Base-by-base conservation (phyloP, 2,329 filamentous ascomycete species). In the Ophiostoma piceae region DNA sequence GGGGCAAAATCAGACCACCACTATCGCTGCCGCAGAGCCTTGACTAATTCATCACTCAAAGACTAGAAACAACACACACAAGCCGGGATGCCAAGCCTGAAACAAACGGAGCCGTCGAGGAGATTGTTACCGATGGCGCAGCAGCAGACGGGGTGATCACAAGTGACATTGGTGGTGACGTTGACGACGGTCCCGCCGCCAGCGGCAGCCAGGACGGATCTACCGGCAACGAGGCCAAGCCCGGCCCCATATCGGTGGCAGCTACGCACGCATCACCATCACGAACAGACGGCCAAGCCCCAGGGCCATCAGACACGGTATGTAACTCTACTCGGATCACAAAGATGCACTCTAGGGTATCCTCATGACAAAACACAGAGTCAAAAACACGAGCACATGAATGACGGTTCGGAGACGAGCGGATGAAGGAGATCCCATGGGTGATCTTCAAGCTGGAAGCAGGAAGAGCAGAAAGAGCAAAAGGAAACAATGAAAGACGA, bases 31-130 rank as follows among this genome's bases (percentile, higher is more conserved):
- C 26, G 26, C 26, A 11, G 14, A 35, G n/a, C 35, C 9, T 66
- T 16, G 35, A 64, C 69, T 68, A 43, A 70, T 62, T 3, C 12
- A 69, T 74, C 73, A 19, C 67, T 35, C 8, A 35, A 12, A 69
- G 79, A 76, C 66, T 74, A 69, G 32, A 47, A 39, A 72, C 64
- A 67, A 35, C 22, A 60, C 57, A 71, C 66, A 69, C 69, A 35
- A 72, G 68, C 64, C 76, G 73, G 70, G 76, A 80, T 77, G 79
- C 78, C 79, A 80, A 80, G 79, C 74, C 74, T 75, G 77, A 77
- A 76, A 77, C 76, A 47, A 69, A 51, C 71, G 29, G n/a, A 7
- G 16, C n/a, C 41, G 39, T 8, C 64, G 54, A 68, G 26, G 43
- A 29, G 43, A 14, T 19, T 22, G 16, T 26, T 16, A 32, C 54